Percentiles rank a stretch among this genome's conserved stretches.
These are phyloP conservation scores for Phalaenopsis aphrodite DNA, from an alignment of 106 monocot species.

Conservation along the genomic window DNA sequence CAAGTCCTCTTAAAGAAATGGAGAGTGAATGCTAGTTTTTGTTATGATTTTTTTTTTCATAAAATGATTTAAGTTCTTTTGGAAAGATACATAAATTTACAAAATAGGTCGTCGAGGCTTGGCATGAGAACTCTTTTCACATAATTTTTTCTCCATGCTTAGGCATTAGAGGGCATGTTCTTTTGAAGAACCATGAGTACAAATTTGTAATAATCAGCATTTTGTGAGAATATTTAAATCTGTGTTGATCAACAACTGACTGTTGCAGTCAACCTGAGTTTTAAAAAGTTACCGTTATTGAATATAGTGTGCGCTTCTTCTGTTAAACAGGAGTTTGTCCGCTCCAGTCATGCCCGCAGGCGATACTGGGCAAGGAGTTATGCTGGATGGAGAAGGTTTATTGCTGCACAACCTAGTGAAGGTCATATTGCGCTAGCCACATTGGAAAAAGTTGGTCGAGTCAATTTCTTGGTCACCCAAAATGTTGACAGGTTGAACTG, in stretches of 20 bases:
- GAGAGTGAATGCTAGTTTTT: background rate
- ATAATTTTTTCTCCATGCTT: background rate
- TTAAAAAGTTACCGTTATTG: background rate
- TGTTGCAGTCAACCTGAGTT: background rate
- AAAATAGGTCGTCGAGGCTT: background rate
- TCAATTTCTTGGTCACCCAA: slow-evolving; percentile 85
- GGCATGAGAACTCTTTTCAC: background rate
- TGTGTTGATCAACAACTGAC: background rate
- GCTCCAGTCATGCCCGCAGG: slow-evolving; percentile 61
- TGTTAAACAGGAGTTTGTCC: slow-evolving; percentile 68
- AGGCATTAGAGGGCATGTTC: background rate
- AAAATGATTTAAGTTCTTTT: background rate
- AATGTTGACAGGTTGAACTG: slow-evolving; percentile 77
- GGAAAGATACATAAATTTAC: background rate
- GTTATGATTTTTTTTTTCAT: background rate
- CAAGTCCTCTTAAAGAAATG: background rate
- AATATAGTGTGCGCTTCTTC: background rate
- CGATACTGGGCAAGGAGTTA: slow-evolving; percentile 99
- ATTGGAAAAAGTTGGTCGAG: slow-evolving; percentile 74
- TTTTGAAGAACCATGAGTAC: background rate
- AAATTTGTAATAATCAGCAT: background rate
- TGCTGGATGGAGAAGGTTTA: slow-evolving; percentile 98
- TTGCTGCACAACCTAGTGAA: slow-evolving; percentile 72
- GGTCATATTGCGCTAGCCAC: slow-evolving; percentile 62
- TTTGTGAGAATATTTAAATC: background rate